These are phyloP conservation scores for Neocucurbitaria cava DNA, from an alignment of 2,329 filamentous ascomycete genomes.

Conservation along the genomic window DNA sequence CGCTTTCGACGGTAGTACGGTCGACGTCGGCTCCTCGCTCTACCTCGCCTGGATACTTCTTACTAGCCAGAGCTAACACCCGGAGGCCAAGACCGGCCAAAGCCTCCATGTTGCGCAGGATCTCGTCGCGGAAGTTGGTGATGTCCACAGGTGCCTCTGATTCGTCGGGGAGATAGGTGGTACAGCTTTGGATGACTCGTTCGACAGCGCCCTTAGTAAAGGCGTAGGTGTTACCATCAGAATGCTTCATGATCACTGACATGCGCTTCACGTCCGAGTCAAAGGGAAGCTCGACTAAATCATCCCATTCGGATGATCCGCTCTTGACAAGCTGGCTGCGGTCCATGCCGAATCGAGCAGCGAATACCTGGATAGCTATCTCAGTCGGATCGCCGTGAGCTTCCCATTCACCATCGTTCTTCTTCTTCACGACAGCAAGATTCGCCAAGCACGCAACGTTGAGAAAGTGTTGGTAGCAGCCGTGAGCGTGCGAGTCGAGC, in stretches of 20 bases:
- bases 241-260: slow-evolving; percentile 70
- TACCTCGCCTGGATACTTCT: slow-evolving; percentile 49
- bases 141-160: slow-evolving; percentile 50
- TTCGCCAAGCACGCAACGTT: slow-evolving; percentile 55
- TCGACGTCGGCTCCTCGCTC: slow-evolving; percentile 54
- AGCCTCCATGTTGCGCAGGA: slow-evolving; percentile 72
- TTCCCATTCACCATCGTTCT: slow-evolving; percentile 49
- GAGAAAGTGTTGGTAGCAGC: slow-evolving; percentile 41
- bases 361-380: slow-evolving; percentile 78
- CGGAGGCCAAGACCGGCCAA: slow-evolving; percentile 71
- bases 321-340: slow-evolving; percentile 58
- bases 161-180: slow-evolving; percentile 56
- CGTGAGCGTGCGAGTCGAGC: slow-evolving; percentile 26
- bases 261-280: slow-evolving; percentile 79
- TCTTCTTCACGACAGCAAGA: slow-evolving; percentile 58
- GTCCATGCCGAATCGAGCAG: slow-evolving; percentile 71
- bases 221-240: slow-evolving; percentile 45
- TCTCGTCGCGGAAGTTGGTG: slow-evolving; percentile 60
- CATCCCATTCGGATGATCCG: slow-evolving; percentile 36
- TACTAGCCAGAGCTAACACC: slow-evolving; percentile 70
- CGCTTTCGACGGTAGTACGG: slow-evolving; percentile 70
- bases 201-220: slow-evolving; percentile 75
- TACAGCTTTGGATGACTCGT: slow-evolving; percentile 70
- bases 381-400: slow-evolving; percentile 62
- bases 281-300: slow-evolving; percentile 72